Evolutionary conservation across 305 asterid genomes (phyloP), one percentile per base, ranked within the genome.

Genomic region (Fraxinus nigra): DNA sequence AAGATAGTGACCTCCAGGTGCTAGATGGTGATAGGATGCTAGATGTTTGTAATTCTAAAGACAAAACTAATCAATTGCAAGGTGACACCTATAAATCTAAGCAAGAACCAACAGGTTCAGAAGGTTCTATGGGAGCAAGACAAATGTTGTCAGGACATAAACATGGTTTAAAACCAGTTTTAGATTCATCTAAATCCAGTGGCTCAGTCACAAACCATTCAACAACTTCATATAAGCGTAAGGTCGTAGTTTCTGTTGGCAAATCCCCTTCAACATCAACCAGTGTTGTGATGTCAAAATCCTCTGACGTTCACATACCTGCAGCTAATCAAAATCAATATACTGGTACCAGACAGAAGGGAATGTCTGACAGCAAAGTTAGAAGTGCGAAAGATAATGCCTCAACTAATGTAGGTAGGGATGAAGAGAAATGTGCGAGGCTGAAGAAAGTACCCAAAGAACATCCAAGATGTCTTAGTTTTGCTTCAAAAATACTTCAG

Each of bases 371-470:
- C 43, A 86, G 86, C 86, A 88, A 80, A 82, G 80, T 72, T 54
- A 88, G 86, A 65, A 81, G 83, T 82, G 76, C 82, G 83, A 88
- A 85, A 82, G 94, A 91, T 40, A 82, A 81, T 79, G 51, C 85
- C 65, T 79, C 84, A 18, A 78, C 82, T 79, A 91, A 90, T 86
- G 88, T 78, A 32, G 87, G 78, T 79, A 88, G 86, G 90, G 92
- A 76, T 85, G 97, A 87, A 67, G 92, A 85, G 72, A 89, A 88
- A 82, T 82, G 85, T 86, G 93, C 84, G 78, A 96, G 85, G 84
- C 85, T 87, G 43, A 93, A 88, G 91, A 93, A 93, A 83, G 75
- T 86, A 77, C 81, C 84, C 26, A 93, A 88, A 91, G 97, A 94
- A 84, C 81, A 88, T 78, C 83, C 95, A 38, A 91, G 92, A 87